Evolutionary conservation across 306 rosid genomes (phyloP).

Genomic region (Boehmeria nivea): DNA sequence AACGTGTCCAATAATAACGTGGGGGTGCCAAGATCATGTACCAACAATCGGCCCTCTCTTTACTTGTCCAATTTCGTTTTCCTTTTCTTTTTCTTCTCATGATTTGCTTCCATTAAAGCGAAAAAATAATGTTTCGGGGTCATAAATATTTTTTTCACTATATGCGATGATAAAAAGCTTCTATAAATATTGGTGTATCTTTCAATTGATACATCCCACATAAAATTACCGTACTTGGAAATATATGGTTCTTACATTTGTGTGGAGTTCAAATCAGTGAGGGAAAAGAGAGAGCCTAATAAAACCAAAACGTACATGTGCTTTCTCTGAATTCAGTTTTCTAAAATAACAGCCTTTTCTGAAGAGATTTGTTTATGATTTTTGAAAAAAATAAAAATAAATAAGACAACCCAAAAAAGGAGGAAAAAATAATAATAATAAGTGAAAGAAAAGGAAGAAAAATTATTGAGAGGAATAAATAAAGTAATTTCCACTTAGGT

Average conservation of each 20-base stretch:
- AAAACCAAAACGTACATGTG: no score
- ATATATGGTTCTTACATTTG: no score
- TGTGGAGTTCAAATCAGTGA: no score
- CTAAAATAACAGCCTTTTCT: no score
- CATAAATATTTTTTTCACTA: no score
- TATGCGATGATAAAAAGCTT: no score
- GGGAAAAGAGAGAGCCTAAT: no score
- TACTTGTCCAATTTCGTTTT: background rate
- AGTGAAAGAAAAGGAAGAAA: background rate
- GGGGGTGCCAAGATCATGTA: constrained; percentile 2
- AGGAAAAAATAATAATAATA: background rate
- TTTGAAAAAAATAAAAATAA: background rate
- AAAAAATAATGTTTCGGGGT: no score
- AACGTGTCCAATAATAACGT: constrained; percentile 13
- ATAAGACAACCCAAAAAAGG: background rate
- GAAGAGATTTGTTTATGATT: no score
- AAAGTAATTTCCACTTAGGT: background rate
- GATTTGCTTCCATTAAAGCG: no score
- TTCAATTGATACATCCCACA: background rate
- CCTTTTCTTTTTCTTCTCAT: background rate
- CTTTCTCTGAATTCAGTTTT: no score
- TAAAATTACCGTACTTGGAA: background rate
- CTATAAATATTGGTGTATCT: background rate
- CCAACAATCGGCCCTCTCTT: background rate
- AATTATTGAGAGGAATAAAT: background rate